A percentile compares a stretch with the other conserved stretches of the same genome.
Evolutionary conservation across 352 stramenopile genomes (phyloP).

Genomic region (Phytophthora ohioensis): DNA sequence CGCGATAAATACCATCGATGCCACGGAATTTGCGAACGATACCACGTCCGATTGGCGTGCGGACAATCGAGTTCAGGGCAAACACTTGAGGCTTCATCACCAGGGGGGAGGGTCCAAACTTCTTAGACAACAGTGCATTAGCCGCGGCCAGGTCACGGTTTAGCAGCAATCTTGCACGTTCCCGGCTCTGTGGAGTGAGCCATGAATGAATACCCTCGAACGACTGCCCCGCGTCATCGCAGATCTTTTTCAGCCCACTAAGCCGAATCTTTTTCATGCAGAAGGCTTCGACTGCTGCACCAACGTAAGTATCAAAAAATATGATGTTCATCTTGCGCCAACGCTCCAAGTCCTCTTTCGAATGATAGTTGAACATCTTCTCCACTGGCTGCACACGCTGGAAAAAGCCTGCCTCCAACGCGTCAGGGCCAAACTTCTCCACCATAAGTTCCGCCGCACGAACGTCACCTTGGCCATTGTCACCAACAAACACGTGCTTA

Average conservation of each 20-base stretch:
- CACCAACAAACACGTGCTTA: constrained; percentile 97
- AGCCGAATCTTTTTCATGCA: constrained; percentile 79
- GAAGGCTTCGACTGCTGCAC: constrained; percentile 81
- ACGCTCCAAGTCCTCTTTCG: constrained; percentile 71
- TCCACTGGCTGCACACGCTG: constrained; percentile 90
- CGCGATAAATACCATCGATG: constrained; percentile 83
- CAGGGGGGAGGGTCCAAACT: constrained; percentile 43
- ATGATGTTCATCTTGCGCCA: constrained; percentile 91
- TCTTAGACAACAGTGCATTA: constrained; percentile 67
- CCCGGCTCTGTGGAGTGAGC: constrained; percentile 63
- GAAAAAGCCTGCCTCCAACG: constrained; percentile 89
- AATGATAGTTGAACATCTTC: constrained; percentile 86
- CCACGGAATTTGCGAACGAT: constrained; percentile 79
- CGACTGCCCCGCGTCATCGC: constrained; percentile 52
- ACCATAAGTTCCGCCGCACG: constrained; percentile 92
- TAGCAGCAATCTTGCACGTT: constrained; percentile 64
- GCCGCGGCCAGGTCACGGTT: constrained; percentile 72
- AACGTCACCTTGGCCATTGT: constrained; percentile 97
- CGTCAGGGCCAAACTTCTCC: constrained; percentile 71
- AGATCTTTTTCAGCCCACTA: constrained; percentile 74
- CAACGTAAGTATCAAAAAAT: constrained; percentile 93
- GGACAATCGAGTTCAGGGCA: constrained; percentile 61
- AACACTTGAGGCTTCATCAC: constrained; percentile 75
- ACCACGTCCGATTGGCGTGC: constrained; percentile 68
- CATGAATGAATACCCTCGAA: constrained; percentile 72